Percentiles rank a stretch among this genome's conserved stretches.
Conservation (phyloP, 2,329 filamentous ascomycete species). For the Phaeosphaeria sp. region DNA sequence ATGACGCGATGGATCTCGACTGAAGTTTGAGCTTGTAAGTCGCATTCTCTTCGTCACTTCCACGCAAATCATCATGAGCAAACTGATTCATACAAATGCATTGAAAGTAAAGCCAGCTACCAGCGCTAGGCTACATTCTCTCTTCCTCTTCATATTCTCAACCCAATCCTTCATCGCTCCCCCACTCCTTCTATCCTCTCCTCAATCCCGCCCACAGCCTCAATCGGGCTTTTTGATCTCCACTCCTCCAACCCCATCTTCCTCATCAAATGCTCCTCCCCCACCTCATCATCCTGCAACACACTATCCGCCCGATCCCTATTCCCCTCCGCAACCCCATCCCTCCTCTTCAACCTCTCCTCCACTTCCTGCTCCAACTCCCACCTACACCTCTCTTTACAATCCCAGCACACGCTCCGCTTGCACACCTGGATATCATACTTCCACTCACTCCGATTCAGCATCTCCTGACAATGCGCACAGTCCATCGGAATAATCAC, state of each 20-base stretch:
- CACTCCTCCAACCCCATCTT: constrained; percentile 30
- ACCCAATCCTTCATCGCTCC: neutral
- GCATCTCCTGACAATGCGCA: constrained; percentile 42
- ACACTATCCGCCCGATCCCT: constrained; percentile 42
- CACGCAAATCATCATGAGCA: neutral
- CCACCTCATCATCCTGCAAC: constrained; percentile 27
- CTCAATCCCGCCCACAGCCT: constrained; percentile 25
- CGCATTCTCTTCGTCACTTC: neutral
- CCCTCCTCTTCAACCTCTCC: neutral
- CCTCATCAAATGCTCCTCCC: constrained; percentile 25
- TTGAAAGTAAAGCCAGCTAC: constrained; percentile 11
- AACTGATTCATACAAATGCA: constrained; percentile 13
- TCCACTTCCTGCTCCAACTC: constrained; percentile 28
- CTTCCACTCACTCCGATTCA: constrained; percentile 43
- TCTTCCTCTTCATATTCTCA: neutral
- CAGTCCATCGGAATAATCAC: constrained; percentile 42
- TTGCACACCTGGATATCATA: constrained; percentile 44
- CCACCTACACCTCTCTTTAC: constrained; percentile 42
- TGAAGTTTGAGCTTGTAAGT: constrained; percentile 7
- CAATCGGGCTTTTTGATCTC: constrained; percentile 22
- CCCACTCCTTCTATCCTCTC: constrained; percentile 18
- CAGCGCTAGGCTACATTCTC: neutral
- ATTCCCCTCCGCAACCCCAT: constrained; percentile 5
- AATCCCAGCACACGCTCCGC: constrained; percentile 43
- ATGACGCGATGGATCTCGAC: constrained; percentile 47